Base-by-base conservation (phyloP, 1,284 basidiomycete species). In the Tylopilus orsonianus region DNA sequence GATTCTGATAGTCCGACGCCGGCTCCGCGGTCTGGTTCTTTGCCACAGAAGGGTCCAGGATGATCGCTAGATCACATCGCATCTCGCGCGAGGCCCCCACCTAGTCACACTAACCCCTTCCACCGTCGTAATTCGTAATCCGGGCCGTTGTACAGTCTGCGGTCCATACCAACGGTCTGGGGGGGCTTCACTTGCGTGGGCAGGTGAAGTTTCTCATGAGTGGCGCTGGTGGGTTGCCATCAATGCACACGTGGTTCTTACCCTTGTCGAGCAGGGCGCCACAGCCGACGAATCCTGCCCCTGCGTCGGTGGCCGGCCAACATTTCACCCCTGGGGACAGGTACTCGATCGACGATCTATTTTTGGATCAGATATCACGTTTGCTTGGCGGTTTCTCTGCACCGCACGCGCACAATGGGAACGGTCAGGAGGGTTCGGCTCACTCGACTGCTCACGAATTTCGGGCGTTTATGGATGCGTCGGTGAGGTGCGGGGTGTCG, bases 161-260 rank as follows among this genome's bases (percentile, higher is more conserved):
- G 0, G 68, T 81, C 33, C 81, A 81, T 55, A 83, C 75, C 56
- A 72, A 81, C 43, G 81, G 85, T 38, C 67, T 86, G 2, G 81
- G 74, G 2, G 65, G 75, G 19, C 58, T 81, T 4, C 81, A 83
- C 0, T 48, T 80, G n/a, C 76, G 80, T 49, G 69, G 71, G 1
- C 70, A 74, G 20, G 47, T 52, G 13, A 47, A 47, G 18, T 65
- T 68, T 14, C 38, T 47, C 0, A 16, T 10, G n/a, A 26, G 24
- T 4, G 50, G 23, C 13, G 13, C 50, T 4, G 32, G 53, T 5
- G 48, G 39, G 8, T 38, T n/a, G n/a, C n/a, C n/a, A n/a, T n/a
- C 41, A 2, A 37, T 48, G 22, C 46, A 42, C 20, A 27, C 56
- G 43, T 65, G 64, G 64, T 65, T 50, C 29, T 35, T 61, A 4